Evolutionary conservation across 768 basidiomycete genomes (phyloP), one percentile per base, ranked within the genome.

Genomic region (Pulveroboletus sp.): DNA sequence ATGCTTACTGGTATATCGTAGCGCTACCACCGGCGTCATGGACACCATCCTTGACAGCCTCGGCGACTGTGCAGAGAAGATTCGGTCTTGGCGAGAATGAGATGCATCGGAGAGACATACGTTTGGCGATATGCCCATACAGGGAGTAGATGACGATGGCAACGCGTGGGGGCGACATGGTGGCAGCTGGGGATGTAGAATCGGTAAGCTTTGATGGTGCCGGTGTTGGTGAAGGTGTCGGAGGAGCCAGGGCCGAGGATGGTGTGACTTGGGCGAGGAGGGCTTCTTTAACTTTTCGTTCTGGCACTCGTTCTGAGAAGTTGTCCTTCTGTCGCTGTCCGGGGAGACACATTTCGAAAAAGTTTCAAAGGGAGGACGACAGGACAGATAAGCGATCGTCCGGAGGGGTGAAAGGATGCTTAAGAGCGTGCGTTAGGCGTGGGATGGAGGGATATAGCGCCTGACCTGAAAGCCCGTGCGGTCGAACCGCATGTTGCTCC

Each of bases 121-220:
- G 51, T 57, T 70, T 71, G 55, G 69, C 66, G 33, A 80, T 69
- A 54, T 78, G 76, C 35, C 78, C 78, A 53, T 78, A 78, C 54
- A 78, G 61, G 43, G 77, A 65, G 63, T 79, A 78, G 64, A 79
- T 70, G 33, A 76, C 54, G 55, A 76, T 76, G 33, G 75, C 76
- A 33, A 77, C 59, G 39, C 64, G 68, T 15, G 75, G 75, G 15
- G 55, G 37, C 10, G 69, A 53, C 57, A 54, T 58, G 7, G 32
- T 35, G 30, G 15, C 30, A 30, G 44, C 21, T 8, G 44, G 9
- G 15, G 39, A 21, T 15, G 43, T n/a, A 31, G 52, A 11, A 14
- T 43, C 2, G 17, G 47, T 46, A 26, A 33, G 47, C 10, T 47
- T 42, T 21, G 51, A 30, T 5, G 50, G 33, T 32, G 51, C 9